Conservation (phyloP, 352 stramenopile genomes). For the Phytophthora citricola region DNA sequence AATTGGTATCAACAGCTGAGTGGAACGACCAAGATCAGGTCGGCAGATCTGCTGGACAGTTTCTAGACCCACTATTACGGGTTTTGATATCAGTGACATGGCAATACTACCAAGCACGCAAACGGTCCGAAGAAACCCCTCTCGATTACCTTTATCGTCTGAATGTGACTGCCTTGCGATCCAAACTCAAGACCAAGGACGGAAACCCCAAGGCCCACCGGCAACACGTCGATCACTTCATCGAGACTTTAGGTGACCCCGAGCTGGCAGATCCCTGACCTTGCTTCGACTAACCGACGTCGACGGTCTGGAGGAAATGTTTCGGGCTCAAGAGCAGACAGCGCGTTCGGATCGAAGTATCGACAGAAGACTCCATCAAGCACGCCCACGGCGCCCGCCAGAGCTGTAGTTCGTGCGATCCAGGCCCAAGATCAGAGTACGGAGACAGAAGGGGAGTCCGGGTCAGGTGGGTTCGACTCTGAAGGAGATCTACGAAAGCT, state of each 20-base stretch:
- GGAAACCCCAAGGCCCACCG: neutral
- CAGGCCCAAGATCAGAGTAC: too few relatives aligned
- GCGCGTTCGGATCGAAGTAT: neutral
- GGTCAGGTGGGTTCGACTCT: too few relatives aligned
- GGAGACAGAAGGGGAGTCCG: too few relatives aligned
- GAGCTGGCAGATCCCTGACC: conserved; percentile 11
- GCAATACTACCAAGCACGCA: conserved; percentile 11
- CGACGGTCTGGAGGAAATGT: neutral
- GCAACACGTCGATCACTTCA: conserved; percentile 5
- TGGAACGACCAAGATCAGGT: neutral
- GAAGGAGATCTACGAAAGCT: too few relatives aligned
- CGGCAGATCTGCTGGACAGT: neutral
- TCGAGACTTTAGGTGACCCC: conserved; percentile 16
- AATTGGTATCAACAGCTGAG: conserved; percentile 10
- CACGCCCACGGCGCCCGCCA: too few relatives aligned
- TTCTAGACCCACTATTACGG: conserved; percentile 11
- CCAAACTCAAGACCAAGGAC: conserved; percentile 12
- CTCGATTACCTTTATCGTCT: conserved; percentile 10
- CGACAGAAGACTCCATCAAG: too few relatives aligned
- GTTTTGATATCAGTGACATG: neutral
- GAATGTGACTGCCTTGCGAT: neutral
- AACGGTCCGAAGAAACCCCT: conserved; percentile 4
- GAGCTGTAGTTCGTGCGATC: too few relatives aligned
- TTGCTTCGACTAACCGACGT: neutral
- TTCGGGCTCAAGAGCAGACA: conserved; percentile 2